Evolutionary conservation across 257 asterid species (phyloP).

Genomic region (Solanum ahanhuiri): DNA sequence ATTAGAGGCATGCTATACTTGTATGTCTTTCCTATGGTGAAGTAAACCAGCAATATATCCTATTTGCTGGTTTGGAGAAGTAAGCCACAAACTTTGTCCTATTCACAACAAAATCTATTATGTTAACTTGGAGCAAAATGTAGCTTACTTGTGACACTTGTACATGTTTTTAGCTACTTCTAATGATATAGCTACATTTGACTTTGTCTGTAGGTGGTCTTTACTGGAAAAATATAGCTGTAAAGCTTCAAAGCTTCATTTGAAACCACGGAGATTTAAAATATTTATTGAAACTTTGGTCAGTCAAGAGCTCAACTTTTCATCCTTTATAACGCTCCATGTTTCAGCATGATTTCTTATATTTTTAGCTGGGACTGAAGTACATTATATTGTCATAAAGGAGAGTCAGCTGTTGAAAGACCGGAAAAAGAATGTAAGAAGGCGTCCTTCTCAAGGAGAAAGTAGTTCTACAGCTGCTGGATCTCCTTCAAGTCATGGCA

Average conservation of each 20-base stretch:
- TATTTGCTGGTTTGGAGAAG: not conserved
- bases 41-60: not conserved
- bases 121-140: not conserved
- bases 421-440: constrained; percentile 69
- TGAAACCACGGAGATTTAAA: constrained; percentile 97
- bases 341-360: not conserved
- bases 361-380: not conserved
- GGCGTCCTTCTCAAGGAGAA: constrained; percentile 57
- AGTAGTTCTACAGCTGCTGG: constrained; percentile 31
- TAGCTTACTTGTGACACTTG: not conserved
- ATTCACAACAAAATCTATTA: not conserved
- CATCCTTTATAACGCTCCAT: not conserved
- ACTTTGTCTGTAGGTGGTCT: constrained; percentile 67
- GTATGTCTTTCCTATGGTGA: not conserved
- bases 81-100: not conserved
- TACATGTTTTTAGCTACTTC: not conserved
- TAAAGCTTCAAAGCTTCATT: constrained; percentile 96
- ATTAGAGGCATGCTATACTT: not conserved
- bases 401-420: constrained; percentile 94
- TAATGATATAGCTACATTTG: not conserved
- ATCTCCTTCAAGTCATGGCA: constrained; percentile 42
- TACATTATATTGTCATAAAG: constrained; percentile 33
- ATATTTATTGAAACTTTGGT: constrained; percentile 90
- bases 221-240: constrained; percentile 96
- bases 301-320: constrained; percentile 16